Evolutionary conservation across 176 grass and related monocot species (phyloP), one percentile per base, ranked within the genome.

Genomic region (Areca catechu): DNA sequence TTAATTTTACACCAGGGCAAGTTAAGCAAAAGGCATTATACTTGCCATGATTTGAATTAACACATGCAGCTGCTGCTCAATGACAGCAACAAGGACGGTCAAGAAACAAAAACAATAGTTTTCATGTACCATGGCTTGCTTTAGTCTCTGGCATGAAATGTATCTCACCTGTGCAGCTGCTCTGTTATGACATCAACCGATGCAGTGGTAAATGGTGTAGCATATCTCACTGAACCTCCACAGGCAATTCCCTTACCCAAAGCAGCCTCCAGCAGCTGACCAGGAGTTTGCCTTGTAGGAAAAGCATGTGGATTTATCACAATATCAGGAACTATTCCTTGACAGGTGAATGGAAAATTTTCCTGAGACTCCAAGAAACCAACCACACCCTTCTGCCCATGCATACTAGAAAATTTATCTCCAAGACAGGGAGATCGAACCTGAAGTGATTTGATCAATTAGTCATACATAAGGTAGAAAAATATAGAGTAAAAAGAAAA

Each of bases 221-320:
- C 86, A 69, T 97, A 88, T 91, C 66, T 88, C 54, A 51, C 75
- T 61, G 75, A 22, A 79, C 80, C 86, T 19, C 69, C 75, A 12
- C 76, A 69, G 4, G 86, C 80, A 20, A 97, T 97, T 72, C 92
- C 86, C 75, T 97, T 97, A 16, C 86, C 92, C 75, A 97, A 65
- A 67, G 92, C 92, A 84, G 92, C 87, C 73, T 97, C 92, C 74
- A 97, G 80, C 61, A 97, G 74, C 75, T 97, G 92, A 0, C 92
- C 92, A 18, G 86, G 92, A 53, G 92, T 97, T 78, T 97, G 92
- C 66, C 92, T 77, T 53, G 92, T 97, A 69, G 92, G 92, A 65
- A 91, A 97, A n/a, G 86, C 86, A 52, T 97, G 92, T 28, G 92
- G 92, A 74, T 97, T 97, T 75, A 97, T 97, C 56, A 91, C 92